A percentile compares a stretch with the other conserved stretches of the same genome.
These are phyloP conservation scores for Soucietia sequanensis DNA, from an alignment of 805 yeast species.

Conservation along the genomic window DNA sequence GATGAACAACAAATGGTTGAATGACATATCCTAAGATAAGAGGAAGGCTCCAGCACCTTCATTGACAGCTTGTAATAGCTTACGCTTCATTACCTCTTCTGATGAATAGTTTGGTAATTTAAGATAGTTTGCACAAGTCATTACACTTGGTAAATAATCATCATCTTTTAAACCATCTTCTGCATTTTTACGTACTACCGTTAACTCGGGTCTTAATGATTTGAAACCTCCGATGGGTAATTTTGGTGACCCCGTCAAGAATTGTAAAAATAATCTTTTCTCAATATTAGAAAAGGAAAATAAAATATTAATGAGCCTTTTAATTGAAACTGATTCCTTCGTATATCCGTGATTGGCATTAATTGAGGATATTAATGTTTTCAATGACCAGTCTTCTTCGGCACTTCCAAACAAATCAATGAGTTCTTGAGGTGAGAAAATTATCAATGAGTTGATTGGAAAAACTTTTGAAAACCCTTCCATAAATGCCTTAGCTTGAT, in stretches of 20 bases:
- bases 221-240: slow-evolving; percentile 94
- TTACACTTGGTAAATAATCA: slow-evolving; percentile 89
- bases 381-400: slow-evolving; percentile 83
- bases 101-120: slow-evolving; percentile 82
- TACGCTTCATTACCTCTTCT: slow-evolving; percentile 54
- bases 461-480: slow-evolving; percentile 82
- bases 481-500: slow-evolving; percentile 67
- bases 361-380: slow-evolving; percentile 57
- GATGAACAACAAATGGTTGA: too few relatives aligned
- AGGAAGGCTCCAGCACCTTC: slow-evolving; percentile 91
- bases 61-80: slow-evolving; percentile 66
- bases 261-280: slow-evolving; percentile 75
- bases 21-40: too few relatives aligned
- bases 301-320: slow-evolving; percentile 61
- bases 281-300: slow-evolving; percentile 51
- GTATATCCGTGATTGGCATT: slow-evolving; percentile 91
- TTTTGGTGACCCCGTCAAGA: slow-evolving; percentile 90
- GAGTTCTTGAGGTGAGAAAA: slow-evolving; percentile 76
- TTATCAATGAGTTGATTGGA: slow-evolving; percentile 68
- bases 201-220: slow-evolving; percentile 73
- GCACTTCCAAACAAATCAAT: slow-evolving; percentile 69
- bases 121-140: slow-evolving; percentile 96
- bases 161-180: slow-evolving; percentile 70
- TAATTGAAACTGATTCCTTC: slow-evolving; percentile 63
- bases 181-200: slow-evolving; percentile 81